A percentile compares a stretch with the other conserved stretches of the same genome.
phyloP scores from a whole-genome alignment of 306 rosid genomes.

The Cotoneaster glaucophyllus region DNA sequence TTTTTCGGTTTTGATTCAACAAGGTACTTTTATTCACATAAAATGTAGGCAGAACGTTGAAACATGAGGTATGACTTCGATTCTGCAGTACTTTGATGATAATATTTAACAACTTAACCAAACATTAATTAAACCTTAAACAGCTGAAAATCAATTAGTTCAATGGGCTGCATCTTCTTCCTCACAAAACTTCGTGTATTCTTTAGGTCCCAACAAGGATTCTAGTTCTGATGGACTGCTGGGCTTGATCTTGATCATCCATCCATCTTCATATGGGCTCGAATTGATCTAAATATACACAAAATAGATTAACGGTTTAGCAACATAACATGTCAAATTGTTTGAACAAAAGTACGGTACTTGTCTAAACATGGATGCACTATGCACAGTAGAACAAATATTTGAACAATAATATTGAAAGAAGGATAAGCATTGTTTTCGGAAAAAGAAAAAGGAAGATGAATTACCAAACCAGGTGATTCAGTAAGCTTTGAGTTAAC shows the following conservation, averaged over 20 bases:
- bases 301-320: neutral
- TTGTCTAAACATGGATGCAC: neutral
- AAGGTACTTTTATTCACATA: neutral
- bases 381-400: neutral
- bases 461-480: slow-evolving; percentile 71
- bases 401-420: neutral
- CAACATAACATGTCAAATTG: neutral
- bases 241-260: slow-evolving; percentile 93
- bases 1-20: too few relatives aligned
- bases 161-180: slow-evolving; percentile 83
- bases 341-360: neutral
- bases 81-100: slow-evolving; percentile 17
- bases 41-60: neutral
- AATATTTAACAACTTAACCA: slow-evolving; percentile 16
- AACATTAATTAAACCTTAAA: slow-evolving; percentile 17
- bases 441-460: neutral
- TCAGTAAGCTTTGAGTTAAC: slow-evolving; percentile 60
- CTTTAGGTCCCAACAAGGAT: slow-evolving; percentile 63
- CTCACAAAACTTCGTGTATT: slow-evolving; percentile 73
- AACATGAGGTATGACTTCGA: neutral
- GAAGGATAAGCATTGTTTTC: neutral
- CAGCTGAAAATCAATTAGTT: slow-evolving; percentile 23
- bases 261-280: slow-evolving; percentile 88
- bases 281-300: slow-evolving; percentile 36
- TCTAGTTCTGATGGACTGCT: slow-evolving; percentile 56